A percentile compares a stretch with the other conserved stretches of the same genome.
Evolutionary conservation across 495 filamentous ascomycete genomes (phyloP).

Genomic region (Hypoxylon crocopeplum): DNA sequence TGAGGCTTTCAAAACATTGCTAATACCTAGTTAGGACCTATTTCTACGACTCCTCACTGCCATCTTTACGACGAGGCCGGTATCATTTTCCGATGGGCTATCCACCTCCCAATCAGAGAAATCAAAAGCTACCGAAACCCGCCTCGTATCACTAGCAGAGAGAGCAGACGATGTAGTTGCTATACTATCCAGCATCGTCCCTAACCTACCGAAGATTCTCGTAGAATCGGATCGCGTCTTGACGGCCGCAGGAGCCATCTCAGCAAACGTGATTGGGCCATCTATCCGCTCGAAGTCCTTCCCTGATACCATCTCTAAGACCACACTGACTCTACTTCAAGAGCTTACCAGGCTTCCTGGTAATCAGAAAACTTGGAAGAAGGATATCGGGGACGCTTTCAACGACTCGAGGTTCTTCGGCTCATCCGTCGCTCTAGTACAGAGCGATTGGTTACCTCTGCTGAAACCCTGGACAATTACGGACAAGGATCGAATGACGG

Average conservation of each 20-base stretch:
- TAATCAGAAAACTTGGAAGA: conserved; percentile 90
- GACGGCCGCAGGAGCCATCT: conserved; percentile 78
- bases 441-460: conserved; percentile 80
- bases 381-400: conserved; percentile 89
- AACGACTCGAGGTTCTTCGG: conserved; percentile 86
- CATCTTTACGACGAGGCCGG: conserved; percentile 85
- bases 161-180: conserved; percentile 78
- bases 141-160: conserved; percentile 30
- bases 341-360: conserved; percentile 78
- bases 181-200: conserved; percentile 78
- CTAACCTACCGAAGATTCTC: conserved; percentile 83
- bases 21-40: conserved; percentile 70
- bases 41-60: conserved; percentile 87
- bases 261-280: conserved; percentile 81
- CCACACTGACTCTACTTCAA: conserved; percentile 74
- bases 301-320: conserved; percentile 81
- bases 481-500: conserved; percentile 88
- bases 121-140: conserved; percentile 32
- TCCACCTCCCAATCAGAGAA: conserved; percentile 42
- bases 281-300: conserved; percentile 85
- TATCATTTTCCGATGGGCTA: conserved; percentile 60
- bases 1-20: conserved; percentile 20
- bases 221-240: conserved; percentile 85
- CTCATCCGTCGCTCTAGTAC: conserved; percentile 67
- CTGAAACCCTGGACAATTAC: conserved; percentile 79